These are phyloP conservation scores for Hericium rajendrae DNA, from an alignment of 768 basidiomycete genomes.

Conservation along the genomic window DNA sequence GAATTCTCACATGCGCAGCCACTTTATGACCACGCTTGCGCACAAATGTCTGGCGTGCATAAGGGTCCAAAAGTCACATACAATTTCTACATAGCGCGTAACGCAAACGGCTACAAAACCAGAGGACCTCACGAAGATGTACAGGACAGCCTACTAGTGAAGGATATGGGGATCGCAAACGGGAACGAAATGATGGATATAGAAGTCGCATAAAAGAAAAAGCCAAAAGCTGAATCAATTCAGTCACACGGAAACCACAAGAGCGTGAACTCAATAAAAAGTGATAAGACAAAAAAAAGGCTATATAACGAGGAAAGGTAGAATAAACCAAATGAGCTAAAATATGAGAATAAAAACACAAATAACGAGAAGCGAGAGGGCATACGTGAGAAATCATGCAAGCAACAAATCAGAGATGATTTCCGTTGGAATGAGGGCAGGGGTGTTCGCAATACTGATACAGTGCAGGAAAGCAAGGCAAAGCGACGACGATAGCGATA, in stretches of 20 bases:
- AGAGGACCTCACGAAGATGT: background rate
- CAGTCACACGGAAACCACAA: background rate
- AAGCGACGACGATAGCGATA: constrained; percentile 1
- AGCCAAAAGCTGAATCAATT: too few relatives aligned
- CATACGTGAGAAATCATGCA: background rate
- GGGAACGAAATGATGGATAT: too few relatives aligned
- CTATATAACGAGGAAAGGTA: background rate
- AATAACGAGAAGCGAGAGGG: background rate
- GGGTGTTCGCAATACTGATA: background rate
- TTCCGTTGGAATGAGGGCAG: background rate
- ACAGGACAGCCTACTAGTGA: background rate
- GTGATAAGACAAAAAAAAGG: background rate
- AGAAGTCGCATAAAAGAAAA: too few relatives aligned
- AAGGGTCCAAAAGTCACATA: background rate
- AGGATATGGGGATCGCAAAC: too few relatives aligned
- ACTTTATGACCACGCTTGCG: too few relatives aligned
- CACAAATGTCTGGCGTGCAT: background rate
- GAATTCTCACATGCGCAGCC: too few relatives aligned
- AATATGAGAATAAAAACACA: background rate
- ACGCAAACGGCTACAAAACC: background rate
- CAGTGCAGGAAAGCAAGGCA: background rate
- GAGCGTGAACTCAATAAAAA: constrained; percentile 1
- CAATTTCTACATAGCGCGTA: background rate
- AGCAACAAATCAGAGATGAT: background rate
- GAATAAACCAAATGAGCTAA: background rate